Evolutionary conservation across 306 rosid genomes (phyloP), one percentile per base, ranked within the genome.

Genomic region (Gastrolobium villosum): DNA sequence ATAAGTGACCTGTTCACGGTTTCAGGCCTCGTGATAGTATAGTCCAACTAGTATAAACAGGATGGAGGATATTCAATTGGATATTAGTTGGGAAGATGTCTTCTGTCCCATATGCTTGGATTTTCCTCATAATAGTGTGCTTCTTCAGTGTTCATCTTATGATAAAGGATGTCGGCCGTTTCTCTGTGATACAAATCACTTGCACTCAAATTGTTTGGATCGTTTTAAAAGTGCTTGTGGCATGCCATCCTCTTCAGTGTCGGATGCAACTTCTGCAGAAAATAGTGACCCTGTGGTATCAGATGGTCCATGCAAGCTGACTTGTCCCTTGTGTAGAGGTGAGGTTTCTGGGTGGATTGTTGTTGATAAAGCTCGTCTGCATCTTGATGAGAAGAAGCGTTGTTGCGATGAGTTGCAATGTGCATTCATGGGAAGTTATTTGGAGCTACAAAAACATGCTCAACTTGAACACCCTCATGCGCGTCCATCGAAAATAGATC

Each of bases 241-340:
- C 3, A 77, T 80, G 78, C 66, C 90, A 65, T 72, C 90, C 50
- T 85, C 93, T 55, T 75, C 84, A 6, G 79, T 66, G 66, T 66
- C 87, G 35, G 86, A 85, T 85, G 81, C 48, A 65, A 72, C 79
- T 70, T 70, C 82, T 73, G 79, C 46, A 6, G 84, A 73, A 28
- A 80, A 57, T 76, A 65, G 74, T 2, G 90, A 89, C 65, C 79
- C 86, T 48, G 78, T 9, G 15, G 89, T 7, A 53, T 83, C 90
- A 4, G 88, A 90, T 79, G 89, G 52, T 20, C 52, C 82, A 28
- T 64, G 79, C 88, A 84, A 75, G 70, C 87, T 93, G 44, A 89
- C 88, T 70, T 94, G 99, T 52, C 99, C 99, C 14, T 79, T 94
- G 90, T 94, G 99, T 79, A 81, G 99, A 83, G 99, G 99, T 3